Base-by-base conservation (phyloP, 176 grass and related monocot species). In the Hyparrhenia diplandra region DNA sequence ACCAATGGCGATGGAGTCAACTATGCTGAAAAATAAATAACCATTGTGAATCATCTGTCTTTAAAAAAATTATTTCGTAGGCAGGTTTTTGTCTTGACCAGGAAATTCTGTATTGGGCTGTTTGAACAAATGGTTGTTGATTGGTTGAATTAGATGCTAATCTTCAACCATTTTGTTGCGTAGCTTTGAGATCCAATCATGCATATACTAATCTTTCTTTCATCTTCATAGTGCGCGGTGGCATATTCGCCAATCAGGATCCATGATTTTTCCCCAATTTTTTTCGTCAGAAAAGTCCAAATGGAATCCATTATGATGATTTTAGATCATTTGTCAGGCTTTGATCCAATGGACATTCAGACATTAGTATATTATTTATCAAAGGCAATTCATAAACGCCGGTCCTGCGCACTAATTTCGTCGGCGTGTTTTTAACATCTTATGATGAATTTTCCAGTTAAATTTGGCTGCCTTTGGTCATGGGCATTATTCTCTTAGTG, bases 341-440 rank as follows among this genome's bases (percentile, higher is more conserved):
- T n/a, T n/a, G n/a, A 70, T 27, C 28, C 52, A 24, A 10, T 52
- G 62, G 39, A 24, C 20, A 63, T 70, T 80, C 64, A 72, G 46
- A 47, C 68, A 76, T 60, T 64, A 42, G 76, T 71, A 28, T 21
- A 57, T n/a, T n/a, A n/a, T n/a, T n/a, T n/a, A n/a, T n/a, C 63
- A 51, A 76, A 70, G 80, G 71, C 76, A 64, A 55, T 69, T 82
- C 39, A 88, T 68, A 80, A 49, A 60, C 28, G 42, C 67, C 47
- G 68, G 61, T 51, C 27, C 31, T 65, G 57, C 31, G 62, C 39
- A 20, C 18, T 28, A 72, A 14, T 43, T 61, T 76, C 42, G 37
- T 69, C 51, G 21, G 28, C 28, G 27, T 77, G 49, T 35, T 66
- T 24, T 12, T 16, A 18, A 43, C 4, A 41, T 43, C n/a, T 60